A percentile compares a stretch with the other conserved stretches of the same genome.
These are phyloP conservation scores for Monosporascus sp. DNA, from an alignment of 2,329 filamentous ascomycete species.

Conservation along the genomic window DNA sequence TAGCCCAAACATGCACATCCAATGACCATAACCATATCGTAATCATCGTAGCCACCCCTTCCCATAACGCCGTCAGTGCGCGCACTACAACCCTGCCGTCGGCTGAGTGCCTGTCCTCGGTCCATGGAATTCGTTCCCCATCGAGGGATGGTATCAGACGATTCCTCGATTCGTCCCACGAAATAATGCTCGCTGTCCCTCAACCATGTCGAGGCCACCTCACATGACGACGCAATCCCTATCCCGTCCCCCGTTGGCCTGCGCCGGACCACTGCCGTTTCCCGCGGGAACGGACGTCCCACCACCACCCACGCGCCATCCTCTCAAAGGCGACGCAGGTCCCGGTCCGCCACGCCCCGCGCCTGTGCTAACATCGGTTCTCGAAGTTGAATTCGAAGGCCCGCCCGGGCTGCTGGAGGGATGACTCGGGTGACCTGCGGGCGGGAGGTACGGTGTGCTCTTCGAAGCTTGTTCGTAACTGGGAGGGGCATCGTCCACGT, in stretches of 20 bases:
- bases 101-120: no score
- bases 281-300: constrained; percentile 9
- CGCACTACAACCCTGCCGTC: no score
- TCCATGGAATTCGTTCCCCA: no score
- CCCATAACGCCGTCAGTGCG: no score
- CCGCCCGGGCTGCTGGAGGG: constrained; percentile 33
- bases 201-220: no score
- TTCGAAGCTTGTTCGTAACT: constrained; percentile 54
- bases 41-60: background rate
- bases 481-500: constrained; percentile 47
- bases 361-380: constrained; percentile 3
- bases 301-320: constrained; percentile 41
- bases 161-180: no score
- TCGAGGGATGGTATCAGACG: no score
- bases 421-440: constrained; percentile 45
- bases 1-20: no score
- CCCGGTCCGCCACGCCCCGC: constrained; percentile 10
- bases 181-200: no score
- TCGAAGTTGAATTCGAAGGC: constrained; percentile 12
- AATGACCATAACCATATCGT: background rate
- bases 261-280: background rate
- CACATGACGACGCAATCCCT: no score
- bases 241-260: constrained; percentile 1
- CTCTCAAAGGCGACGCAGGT: constrained; percentile 15
- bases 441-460: constrained; percentile 45